These are phyloP conservation scores for Colletotrichum gigasporum DNA, from an alignment of 2,329 filamentous ascomycete species.

Conservation along the genomic window DNA sequence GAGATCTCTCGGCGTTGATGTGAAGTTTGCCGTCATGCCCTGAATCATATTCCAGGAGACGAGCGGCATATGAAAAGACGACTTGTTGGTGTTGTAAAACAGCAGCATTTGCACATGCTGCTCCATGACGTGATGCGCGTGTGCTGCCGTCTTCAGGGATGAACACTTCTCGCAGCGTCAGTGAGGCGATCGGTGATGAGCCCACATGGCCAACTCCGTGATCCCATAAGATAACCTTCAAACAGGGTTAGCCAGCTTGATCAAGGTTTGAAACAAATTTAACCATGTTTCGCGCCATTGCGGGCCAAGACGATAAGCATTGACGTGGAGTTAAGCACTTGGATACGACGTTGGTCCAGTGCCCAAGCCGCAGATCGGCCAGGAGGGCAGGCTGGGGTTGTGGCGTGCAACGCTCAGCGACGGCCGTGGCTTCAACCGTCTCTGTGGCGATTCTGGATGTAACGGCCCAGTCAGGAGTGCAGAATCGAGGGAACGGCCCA, in stretches of 20 bases:
- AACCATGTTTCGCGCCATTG: conserved; percentile 16
- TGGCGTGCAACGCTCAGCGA: neutral
- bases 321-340: conserved; percentile 9
- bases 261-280: conserved; percentile 21
- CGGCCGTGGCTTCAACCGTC: neutral
- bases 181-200: too few species aligned
- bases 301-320: conserved; percentile 12
- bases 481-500: neutral
- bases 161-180: conserved; percentile 15
- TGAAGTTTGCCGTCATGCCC: too few species aligned
- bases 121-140: neutral
- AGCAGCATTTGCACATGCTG: too few species aligned
- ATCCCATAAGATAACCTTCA: neutral
- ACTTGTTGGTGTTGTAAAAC: too few species aligned
- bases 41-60: too few species aligned
- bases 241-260: neutral
- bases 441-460: neutral
- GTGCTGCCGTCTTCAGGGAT: neutral
- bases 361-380: neutral
- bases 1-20: too few species aligned
- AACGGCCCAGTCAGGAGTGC: neutral
- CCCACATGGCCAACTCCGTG: neutral
- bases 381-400: neutral
- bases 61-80: too few species aligned
- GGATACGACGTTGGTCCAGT: neutral